Conservation (phyloP, 768 basidiomycete species). For the Strobilomyces echinocephalus region DNA sequence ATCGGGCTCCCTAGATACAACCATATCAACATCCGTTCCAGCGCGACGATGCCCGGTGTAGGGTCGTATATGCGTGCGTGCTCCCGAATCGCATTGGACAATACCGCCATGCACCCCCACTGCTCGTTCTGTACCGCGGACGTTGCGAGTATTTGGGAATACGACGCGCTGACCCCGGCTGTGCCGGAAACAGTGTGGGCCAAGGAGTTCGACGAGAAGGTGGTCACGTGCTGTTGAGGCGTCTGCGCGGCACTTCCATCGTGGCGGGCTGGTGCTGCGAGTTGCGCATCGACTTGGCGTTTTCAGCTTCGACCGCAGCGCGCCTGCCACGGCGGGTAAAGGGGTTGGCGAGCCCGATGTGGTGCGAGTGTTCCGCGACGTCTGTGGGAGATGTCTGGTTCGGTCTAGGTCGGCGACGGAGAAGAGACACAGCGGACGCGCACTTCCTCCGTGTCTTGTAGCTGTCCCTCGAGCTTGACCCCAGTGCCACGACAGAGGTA, state of each 20-base stretch:
- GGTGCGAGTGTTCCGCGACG: slow-evolving; percentile 75
- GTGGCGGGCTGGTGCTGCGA: slow-evolving; percentile 14
- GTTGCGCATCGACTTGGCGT: slow-evolving; percentile 36
- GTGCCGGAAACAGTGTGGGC: slow-evolving; percentile 22
- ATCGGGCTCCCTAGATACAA: slow-evolving; percentile 78
- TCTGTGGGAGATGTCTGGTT: slow-evolving; percentile 37
- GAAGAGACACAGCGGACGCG: slow-evolving; percentile 66
- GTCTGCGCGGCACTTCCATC: slow-evolving; percentile 15
- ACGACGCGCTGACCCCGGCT: slow-evolving; percentile 20
- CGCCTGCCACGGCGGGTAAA: slow-evolving; percentile 77
- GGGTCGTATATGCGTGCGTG: slow-evolving; percentile 71
- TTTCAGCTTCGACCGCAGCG: slow-evolving; percentile 55
- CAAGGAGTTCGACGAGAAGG: slow-evolving; percentile 19
- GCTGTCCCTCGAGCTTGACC: slow-evolving; percentile 70
- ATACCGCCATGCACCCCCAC: slow-evolving; percentile 78
- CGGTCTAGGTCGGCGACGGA: not conserved
- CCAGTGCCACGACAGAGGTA: no score
- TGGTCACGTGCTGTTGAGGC: slow-evolving; percentile 20
- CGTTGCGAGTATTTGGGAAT: slow-evolving; percentile 23
- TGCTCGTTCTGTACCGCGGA: slow-evolving; percentile 53
- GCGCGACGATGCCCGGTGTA: slow-evolving; percentile 63
- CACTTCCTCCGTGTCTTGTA: slow-evolving; percentile 82
- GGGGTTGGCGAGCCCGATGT: slow-evolving; percentile 67
- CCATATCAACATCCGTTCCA: slow-evolving; percentile 75
- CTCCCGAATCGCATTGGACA: slow-evolving; percentile 70